Evolutionary conservation across 345 rosid genomes (phyloP).

Genomic region (Populus euphratica): DNA sequence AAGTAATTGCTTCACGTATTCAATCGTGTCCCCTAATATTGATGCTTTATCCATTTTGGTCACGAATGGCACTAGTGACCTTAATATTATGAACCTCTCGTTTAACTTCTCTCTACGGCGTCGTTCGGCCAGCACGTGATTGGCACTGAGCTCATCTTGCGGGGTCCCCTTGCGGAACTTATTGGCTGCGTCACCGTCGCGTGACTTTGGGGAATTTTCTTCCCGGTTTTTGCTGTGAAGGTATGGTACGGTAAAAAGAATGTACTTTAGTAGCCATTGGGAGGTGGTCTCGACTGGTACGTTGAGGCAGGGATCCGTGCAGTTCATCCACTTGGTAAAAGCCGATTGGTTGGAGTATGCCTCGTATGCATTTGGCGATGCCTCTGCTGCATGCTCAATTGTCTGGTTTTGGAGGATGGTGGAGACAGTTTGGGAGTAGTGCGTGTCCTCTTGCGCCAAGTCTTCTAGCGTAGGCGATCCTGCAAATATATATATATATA

Average conservation of each 20-base stretch:
- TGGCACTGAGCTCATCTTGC: slow-evolving; percentile 75
- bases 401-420: slow-evolving; percentile 65
- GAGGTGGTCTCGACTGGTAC: slow-evolving; percentile 40
- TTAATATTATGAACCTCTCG: slow-evolving; percentile 68
- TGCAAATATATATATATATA: slow-evolving; percentile 3
- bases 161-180: slow-evolving; percentile 41
- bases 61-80: slow-evolving; percentile 90
- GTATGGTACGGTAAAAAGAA: slow-evolving; percentile 68
- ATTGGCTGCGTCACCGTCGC: slow-evolving; percentile 30
- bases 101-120: slow-evolving; percentile 94
- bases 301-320: slow-evolving; percentile 33
- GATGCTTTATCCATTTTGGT: slow-evolving; percentile 99
- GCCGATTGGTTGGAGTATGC: slow-evolving; percentile 58
- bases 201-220: slow-evolving; percentile 51
- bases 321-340: slow-evolving; percentile 60
- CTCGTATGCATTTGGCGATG: slow-evolving; percentile 32
- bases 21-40: slow-evolving; percentile 89
- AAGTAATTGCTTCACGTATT: slow-evolving; percentile 81
- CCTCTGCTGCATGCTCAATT: slow-evolving; percentile 47
- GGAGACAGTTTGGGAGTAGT: slow-evolving; percentile 88
- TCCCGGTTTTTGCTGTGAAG: slow-evolving; percentile 60
- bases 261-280: slow-evolving; percentile 86
- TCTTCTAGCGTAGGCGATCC: slow-evolving; percentile 46
- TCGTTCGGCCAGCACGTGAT: slow-evolving; percentile 89
- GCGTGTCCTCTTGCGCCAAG: slow-evolving; percentile 57